Percentiles rank a stretch among this genome's conserved stretches.
phyloP scores from a whole-genome alignment of 345 rosid genomes.

The Nephelium lappaceum region DNA sequence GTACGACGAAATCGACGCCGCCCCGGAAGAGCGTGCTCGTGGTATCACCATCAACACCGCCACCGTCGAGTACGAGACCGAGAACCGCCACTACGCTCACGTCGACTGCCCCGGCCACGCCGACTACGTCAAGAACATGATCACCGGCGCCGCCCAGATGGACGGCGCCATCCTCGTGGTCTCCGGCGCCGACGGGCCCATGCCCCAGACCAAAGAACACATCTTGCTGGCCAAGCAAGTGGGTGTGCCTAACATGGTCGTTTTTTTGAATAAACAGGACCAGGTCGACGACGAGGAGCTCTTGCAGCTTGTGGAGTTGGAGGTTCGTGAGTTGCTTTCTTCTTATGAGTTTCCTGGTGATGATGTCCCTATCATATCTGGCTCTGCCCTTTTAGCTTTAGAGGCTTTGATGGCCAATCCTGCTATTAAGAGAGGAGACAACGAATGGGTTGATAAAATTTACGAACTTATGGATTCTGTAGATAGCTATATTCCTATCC shows the following conservation, averaged over 20 bases:
- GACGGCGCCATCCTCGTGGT: constrained; percentile 90
- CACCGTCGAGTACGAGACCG: constrained; percentile 91
- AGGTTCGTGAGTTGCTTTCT: constrained; percentile 88
- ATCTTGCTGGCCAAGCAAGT: constrained; percentile 85
- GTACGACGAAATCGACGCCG: constrained; percentile 94
- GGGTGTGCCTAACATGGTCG: constrained; percentile 91
- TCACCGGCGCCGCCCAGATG: constrained; percentile 90
- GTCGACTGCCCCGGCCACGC: constrained; percentile 96
- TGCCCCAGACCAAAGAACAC: constrained; percentile 95
- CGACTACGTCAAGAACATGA: constrained; percentile 91
- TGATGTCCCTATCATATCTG: constrained; percentile 80
- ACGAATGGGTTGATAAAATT: constrained; percentile 88
- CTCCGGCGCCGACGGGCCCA: constrained; percentile 87
- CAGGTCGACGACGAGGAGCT: constrained; percentile 93
- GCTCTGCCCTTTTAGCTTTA: constrained; percentile 82
- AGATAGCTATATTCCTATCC: constrained; percentile 82
- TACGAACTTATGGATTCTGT: constrained; percentile 91
- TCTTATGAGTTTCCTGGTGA: constrained; percentile 87
- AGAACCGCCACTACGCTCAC: constrained; percentile 87
- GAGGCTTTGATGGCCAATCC: constrained; percentile 82
- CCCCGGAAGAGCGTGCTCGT: constrained; percentile 92
- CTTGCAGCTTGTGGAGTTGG: constrained; percentile 86
- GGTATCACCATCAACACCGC: constrained; percentile 95
- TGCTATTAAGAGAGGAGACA: constrained; percentile 66
- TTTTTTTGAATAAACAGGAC: constrained; percentile 87